A percentile compares a stretch with the other conserved stretches of the same genome.
phyloP scores from a whole-genome alignment of 2,329 filamentous ascomycete species.

The Ceratocystiopsis minuta region DNA sequence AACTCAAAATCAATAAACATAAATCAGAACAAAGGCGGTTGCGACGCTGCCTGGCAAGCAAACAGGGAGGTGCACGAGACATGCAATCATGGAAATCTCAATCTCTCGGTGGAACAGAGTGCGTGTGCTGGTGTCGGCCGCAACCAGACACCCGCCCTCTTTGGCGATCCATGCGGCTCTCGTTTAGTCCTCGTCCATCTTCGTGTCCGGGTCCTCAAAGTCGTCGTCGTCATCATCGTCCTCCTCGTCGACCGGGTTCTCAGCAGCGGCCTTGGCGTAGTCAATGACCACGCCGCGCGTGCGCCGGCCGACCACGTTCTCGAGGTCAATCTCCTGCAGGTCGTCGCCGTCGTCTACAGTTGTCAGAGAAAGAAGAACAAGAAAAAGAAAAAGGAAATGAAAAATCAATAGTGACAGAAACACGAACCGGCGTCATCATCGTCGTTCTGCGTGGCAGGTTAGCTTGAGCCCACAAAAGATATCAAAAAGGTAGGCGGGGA shows the following conservation, averaged over 20 bases:
- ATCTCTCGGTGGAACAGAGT: too few species aligned
- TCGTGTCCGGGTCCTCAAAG: conserved; percentile 45
- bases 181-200: conserved; percentile 45
- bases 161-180: neutral
- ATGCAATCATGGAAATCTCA: too few species aligned
- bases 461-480: neutral
- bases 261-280: conserved; percentile 75
- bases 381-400: too few species aligned
- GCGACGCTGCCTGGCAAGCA: too few species aligned
- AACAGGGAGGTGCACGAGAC: too few species aligned
- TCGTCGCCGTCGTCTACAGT: conserved; percentile 57
- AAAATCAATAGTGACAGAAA: too few species aligned
- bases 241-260: conserved; percentile 58
- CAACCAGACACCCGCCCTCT: too few species aligned
- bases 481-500: too few species aligned
- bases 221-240: conserved; percentile 67
- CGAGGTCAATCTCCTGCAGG: conserved; percentile 77
- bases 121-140: too few species aligned
- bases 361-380: too few species aligned
- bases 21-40: too few species aligned
- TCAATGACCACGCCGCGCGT: conserved; percentile 87
- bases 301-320: conserved; percentile 80
- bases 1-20: too few species aligned
- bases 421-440: neutral
- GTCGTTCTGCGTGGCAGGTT: neutral